Conservation (phyloP, 805 yeast genomes). For the Cyberlindnera maclurae region DNA sequence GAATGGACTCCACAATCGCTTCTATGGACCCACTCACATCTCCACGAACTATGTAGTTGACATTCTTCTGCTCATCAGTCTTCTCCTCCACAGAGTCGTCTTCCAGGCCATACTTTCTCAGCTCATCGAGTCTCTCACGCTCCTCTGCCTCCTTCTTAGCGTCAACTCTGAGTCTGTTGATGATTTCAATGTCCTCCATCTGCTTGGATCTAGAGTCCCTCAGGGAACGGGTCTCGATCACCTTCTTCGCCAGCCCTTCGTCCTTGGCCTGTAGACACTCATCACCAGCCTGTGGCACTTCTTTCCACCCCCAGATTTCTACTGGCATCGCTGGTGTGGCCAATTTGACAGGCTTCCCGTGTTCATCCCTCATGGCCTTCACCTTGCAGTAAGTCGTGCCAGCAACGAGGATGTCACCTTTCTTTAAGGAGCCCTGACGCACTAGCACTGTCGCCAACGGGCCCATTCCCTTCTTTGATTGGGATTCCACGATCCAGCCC, state of each 20-base stretch:
- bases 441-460: constrained; percentile 80
- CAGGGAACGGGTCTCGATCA: constrained; percentile 55
- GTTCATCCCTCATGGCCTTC: constrained; percentile 67
- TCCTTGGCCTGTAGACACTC: constrained; percentile 66
- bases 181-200: constrained; percentile 55
- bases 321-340: constrained; percentile 90
- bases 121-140: constrained; percentile 47
- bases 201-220: constrained; percentile 53
- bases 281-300: constrained; percentile 87
- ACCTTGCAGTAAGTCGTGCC: constrained; percentile 86
- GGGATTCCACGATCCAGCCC: constrained; percentile 88
- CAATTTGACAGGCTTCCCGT: constrained; percentile 49
- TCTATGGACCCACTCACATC: constrained; percentile 95
- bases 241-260: constrained; percentile 73
- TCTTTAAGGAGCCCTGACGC: constrained; percentile 65
- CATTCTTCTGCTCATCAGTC: constrained; percentile 23
- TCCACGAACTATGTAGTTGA: constrained; percentile 71
- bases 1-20: constrained; percentile 79
- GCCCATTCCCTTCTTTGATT: constrained; percentile 76
- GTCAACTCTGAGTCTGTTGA: constrained; percentile 60
- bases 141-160: constrained; percentile 45
- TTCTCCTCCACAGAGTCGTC: constrained; percentile 23
- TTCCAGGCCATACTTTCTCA: constrained; percentile 56
- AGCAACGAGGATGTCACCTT: constrained; percentile 72
- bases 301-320: constrained; percentile 92